phyloP scores from a whole-genome alignment of 2,329 filamentous ascomycete species.

The Nakataea oryzae region DNA sequence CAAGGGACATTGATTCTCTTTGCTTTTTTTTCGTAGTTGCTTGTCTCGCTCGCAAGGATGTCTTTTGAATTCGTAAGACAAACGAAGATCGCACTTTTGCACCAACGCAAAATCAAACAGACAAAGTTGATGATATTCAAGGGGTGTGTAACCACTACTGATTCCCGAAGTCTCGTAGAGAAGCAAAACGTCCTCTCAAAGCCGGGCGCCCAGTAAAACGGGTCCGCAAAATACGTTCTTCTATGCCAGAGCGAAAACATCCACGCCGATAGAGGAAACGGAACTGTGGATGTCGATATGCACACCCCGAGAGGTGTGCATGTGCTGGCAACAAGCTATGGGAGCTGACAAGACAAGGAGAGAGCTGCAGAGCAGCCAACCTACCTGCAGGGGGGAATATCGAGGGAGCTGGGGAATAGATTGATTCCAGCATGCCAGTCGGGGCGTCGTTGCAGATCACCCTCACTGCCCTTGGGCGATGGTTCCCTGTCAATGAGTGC shows the following conservation, averaged over 20 bases:
- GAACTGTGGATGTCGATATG: conserved; percentile 13
- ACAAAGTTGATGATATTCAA: not conserved
- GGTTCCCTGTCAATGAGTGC: not conserved
- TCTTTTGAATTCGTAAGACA: no score
- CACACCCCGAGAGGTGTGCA: conserved; percentile 6
- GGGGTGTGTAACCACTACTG: conserved; percentile 18
- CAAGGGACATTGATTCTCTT: no score
- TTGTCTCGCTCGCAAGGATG: no score
- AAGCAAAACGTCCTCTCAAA: conserved; percentile 18
- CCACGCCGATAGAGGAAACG: conserved; percentile 10
- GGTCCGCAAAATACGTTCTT: conserved; percentile 11
- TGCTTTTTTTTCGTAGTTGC: no score
- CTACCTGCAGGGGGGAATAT: not conserved
- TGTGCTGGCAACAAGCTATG: not conserved
- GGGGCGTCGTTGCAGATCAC: not conserved
- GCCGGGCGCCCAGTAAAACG: conserved; percentile 20
- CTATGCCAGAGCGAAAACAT: conserved; percentile 16
- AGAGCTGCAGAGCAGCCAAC: not conserved
- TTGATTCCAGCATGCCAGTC: not conserved
- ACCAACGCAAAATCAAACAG: not conserved
- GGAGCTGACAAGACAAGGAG: not conserved
- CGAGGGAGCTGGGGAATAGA: no score
- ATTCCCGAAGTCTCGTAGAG: conserved; percentile 18
- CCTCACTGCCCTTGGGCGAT: not conserved
- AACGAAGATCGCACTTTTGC: no score